These are phyloP conservation scores for Alternaria gansuensis DNA, from an alignment of 2,329 filamentous ascomycete genomes.

Conservation along the genomic window DNA sequence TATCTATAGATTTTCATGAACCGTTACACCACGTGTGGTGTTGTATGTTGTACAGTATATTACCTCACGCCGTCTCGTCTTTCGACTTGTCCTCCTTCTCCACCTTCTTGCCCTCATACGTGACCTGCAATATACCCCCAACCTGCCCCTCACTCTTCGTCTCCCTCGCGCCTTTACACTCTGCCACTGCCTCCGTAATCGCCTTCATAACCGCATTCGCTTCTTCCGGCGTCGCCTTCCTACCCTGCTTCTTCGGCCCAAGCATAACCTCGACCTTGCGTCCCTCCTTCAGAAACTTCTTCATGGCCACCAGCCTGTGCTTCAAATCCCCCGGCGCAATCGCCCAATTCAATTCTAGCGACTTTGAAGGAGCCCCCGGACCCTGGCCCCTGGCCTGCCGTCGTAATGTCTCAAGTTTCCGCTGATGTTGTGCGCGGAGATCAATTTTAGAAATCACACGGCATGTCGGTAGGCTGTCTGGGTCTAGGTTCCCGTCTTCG, in stretches of 20 bases:
- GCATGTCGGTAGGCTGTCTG: conserved; percentile 68
- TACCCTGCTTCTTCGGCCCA: conserved; percentile 71
- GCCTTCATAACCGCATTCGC: conserved; percentile 62
- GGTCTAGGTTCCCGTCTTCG: conserved; percentile 48
- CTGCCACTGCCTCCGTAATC: conserved; percentile 58
- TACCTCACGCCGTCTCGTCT: conserved; percentile 9
- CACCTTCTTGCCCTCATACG: conserved; percentile 42
- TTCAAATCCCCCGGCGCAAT: conserved; percentile 78
- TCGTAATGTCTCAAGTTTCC: conserved; percentile 56
- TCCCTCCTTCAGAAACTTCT: conserved; percentile 76
- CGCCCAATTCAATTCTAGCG: conserved; percentile 90
- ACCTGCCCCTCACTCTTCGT: conserved; percentile 40
- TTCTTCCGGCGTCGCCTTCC: conserved; percentile 68
- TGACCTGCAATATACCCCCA: conserved; percentile 45
- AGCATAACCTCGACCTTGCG: conserved; percentile 77
- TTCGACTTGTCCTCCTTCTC: conserved; percentile 27
- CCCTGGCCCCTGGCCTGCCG: conserved; percentile 49
- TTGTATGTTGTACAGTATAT: conserved; percentile 14
- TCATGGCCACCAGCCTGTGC: conserved; percentile 62
- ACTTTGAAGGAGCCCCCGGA: conserved; percentile 64
- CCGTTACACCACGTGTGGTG: conserved; percentile 19
- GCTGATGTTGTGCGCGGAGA: conserved; percentile 58
- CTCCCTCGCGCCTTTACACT: conserved; percentile 45
- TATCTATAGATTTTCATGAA: conserved; percentile 27
- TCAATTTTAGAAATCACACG: conserved; percentile 70